Base-by-base conservation (phyloP, 495 filamentous ascomycete species). In the Staphylotrichum tortipilum region DNA sequence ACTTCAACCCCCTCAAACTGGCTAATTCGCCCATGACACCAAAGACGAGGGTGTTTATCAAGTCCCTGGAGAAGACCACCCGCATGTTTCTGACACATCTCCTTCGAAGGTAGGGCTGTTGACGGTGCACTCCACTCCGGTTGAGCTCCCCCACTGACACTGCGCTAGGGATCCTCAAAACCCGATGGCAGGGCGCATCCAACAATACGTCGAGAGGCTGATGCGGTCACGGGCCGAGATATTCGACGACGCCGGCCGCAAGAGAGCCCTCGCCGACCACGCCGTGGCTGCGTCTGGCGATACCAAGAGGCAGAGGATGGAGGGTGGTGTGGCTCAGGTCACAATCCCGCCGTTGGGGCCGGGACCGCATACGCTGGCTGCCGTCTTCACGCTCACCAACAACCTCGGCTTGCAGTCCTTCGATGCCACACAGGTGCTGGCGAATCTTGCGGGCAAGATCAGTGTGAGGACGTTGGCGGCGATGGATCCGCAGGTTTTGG, bases 51-150 rank as follows among this genome's bases (percentile, higher is more conserved):
- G 81, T 99, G 30, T 79, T 88, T 34, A 72, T 95, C 42, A 88
- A 85, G 67, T 95, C 89, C 1, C 92, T 97, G 81, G 92, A 92
- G 64, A 85, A 92, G 53, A 99, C 92, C 14, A 85, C 86, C 1
- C 78, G 88, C 47, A 78, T 85, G 49, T 66, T 99, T 33, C 74
- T 97, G 14, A 75, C 85, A 31, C 88, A 95, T 63, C 69, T 95
- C 29, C 68, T 81, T 48, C 87, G 85, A 68, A 79, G 81, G 86
- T 90, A 76, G 46, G 68, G 36, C 43, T 29, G 10, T 12, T 11
- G 29, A 23, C 15, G 5, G 0, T 33, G 14, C 19, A 23, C 14
- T n/a, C n/a, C n/a, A n/a, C n/a, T n/a, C n/a, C n/a, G n/a, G n/a
- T n/a, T 34, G 7, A 17, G 24, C 38, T 1, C 31, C 22, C 30